Percentiles rank a stretch among this genome's conserved stretches.
Evolutionary conservation across 768 basidiomycete species (phyloP).

Genomic region (Termitomyces sp.): DNA sequence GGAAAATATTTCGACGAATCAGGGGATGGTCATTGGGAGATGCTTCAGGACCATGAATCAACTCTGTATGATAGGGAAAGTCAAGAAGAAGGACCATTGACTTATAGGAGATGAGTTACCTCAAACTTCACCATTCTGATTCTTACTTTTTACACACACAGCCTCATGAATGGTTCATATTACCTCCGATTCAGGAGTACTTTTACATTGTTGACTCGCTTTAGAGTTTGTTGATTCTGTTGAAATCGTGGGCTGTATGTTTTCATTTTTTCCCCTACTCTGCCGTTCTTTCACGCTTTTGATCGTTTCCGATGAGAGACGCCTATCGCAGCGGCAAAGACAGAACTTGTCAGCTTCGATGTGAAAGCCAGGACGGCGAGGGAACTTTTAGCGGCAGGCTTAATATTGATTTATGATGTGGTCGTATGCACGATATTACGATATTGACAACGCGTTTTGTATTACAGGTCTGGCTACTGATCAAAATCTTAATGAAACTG

Average conservation of each 20-base stretch:
- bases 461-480: background rate
- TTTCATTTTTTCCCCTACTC: background rate
- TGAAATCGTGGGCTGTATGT: background rate
- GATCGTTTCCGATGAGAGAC: background rate
- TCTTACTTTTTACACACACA: background rate
- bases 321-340: background rate
- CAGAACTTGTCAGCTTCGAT: background rate
- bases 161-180: background rate
- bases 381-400: too few species aligned
- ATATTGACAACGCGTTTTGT: background rate
- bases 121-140: background rate
- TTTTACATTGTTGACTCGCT: background rate
- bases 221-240: background rate
- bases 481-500: conserved; percentile 17
- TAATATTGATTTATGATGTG: background rate
- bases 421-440: background rate
- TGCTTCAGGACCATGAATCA: conserved; percentile 1
- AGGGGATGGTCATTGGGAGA: background rate
- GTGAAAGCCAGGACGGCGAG: background rate
- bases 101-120: background rate
- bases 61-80: background rate
- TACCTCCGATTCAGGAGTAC: background rate
- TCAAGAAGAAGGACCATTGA: background rate
- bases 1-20: background rate
- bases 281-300: background rate